A percentile compares a stretch with the other conserved stretches of the same genome.
These are phyloP conservation scores for Solanum tacnaense DNA, from an alignment of 257 asterid genomes.

Conservation along the genomic window DNA sequence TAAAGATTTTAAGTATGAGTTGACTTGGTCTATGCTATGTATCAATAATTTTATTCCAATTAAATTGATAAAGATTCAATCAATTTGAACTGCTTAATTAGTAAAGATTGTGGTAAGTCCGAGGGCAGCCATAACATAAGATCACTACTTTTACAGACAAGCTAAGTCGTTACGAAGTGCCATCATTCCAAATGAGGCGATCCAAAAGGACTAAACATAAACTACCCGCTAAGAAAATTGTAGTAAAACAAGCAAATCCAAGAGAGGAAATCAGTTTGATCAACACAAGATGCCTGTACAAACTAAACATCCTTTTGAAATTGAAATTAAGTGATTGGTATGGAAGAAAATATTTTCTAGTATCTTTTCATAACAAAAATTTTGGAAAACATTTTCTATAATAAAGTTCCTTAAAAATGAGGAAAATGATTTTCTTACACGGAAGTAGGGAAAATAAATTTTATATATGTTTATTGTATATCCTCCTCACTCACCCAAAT, in stretches of 20 bases:
- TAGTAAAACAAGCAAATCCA: background rate
- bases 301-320: background rate
- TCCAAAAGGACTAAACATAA: background rate
- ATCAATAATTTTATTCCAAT: background rate
- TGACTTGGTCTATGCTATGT: background rate
- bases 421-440: background rate
- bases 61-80: background rate
- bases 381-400: too few relatives aligned
- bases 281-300: background rate
- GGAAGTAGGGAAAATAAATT: background rate
- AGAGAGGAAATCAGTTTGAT: background rate
- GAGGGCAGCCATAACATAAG: background rate
- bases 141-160: background rate
- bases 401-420: too few relatives aligned
- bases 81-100: background rate
- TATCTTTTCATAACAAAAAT: background rate
- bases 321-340: background rate
- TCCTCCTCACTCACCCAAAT: background rate
- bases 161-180: background rate
- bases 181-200: background rate
- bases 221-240: background rate
- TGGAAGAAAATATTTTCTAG: background rate
- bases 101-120: background rate
- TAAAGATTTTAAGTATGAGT: background rate
- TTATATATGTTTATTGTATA: background rate